Evolutionary conservation across 148 eudicot genomes (phyloP), one percentile per base, ranked within the genome.

Genomic region (Amaranthus palmeri): DNA sequence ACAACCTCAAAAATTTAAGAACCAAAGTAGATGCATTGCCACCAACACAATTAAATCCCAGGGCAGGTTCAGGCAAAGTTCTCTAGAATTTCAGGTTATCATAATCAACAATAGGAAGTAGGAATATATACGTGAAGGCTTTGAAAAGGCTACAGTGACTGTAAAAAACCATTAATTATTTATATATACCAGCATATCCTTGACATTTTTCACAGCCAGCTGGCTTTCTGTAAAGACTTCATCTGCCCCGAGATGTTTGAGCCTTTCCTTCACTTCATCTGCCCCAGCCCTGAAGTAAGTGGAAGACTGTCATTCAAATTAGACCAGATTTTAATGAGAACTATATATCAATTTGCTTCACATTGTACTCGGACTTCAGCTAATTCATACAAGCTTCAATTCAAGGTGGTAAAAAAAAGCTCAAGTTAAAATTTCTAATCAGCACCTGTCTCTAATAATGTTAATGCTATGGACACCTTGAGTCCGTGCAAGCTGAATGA

Each of bases 41-140:
- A 56, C 98, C 98, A 67, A 93, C 88, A 78, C 98, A 93, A 70
- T 93, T 93, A 65, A 91, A 89, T 75, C 98, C 98, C 72, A 91
- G 66, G 13, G 73, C 82, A 44, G 98, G 98, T 84, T 89, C 91
- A 66, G 97, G 88, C 84, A 87, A 76, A 77, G 78, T 77, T 36
- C 74, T 82, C 97, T 92, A 59, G 10, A 75, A 53, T 42, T 52
- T 48, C 36, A 48, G 6, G 64, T 52, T 52, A 0, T 57, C 12
- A 48, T 40, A 18, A 67, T 48, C 7, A 51, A 41, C 42, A 63
- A 12, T 17, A 74, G 13, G 12, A 59, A 64, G 41, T 18, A 40
- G 47, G 36, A 25, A 64, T 42, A 5, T n/a, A 48, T 0, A 5
- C 17, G 4, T 8, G 36, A 4, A 18, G 42, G 36, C 25, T 3